Percentiles rank a stretch among this genome's conserved stretches.
These are phyloP conservation scores for Harringtonia lauricola DNA, from an alignment of 2,329 filamentous ascomycete genomes.

Conservation along the genomic window DNA sequence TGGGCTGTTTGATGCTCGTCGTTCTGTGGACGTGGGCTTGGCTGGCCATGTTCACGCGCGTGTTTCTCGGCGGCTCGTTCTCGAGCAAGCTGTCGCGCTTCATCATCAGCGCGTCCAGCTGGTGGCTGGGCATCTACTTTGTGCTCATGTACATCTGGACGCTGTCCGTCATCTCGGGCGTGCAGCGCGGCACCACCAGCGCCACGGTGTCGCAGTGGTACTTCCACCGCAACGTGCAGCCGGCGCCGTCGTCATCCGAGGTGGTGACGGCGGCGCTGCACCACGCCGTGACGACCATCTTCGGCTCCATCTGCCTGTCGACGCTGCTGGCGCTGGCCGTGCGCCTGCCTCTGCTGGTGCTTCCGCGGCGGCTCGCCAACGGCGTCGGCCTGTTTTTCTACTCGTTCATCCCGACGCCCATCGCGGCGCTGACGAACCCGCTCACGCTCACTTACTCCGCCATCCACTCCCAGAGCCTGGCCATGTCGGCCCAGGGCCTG, in stretches of 20 bases:
- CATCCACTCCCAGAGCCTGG: slow-evolving; percentile 80
- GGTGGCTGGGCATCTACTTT: slow-evolving; percentile 92
- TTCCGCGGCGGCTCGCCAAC: slow-evolving; percentile 57
- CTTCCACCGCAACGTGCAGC: slow-evolving; percentile 80
- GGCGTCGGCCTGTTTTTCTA: slow-evolving; percentile 54
- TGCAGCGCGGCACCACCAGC: slow-evolving; percentile 84
- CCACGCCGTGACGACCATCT: slow-evolving; percentile 76
- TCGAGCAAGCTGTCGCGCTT: slow-evolving; percentile 52
- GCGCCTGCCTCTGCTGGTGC: slow-evolving; percentile 71
- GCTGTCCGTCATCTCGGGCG: slow-evolving; percentile 71
- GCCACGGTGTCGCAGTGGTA: slow-evolving; percentile 99
- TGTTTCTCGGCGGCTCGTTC: slow-evolving; percentile 88
- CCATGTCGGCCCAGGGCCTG: slow-evolving; percentile 66
- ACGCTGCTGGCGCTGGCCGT: slow-evolving; percentile 72
- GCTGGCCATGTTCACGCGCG: slow-evolving; percentile 91
- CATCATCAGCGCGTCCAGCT: slow-evolving; percentile 77
- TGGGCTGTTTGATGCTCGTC: slow-evolving; percentile 62
- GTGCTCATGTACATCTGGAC: slow-evolving; percentile 95
- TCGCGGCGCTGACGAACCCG: slow-evolving; percentile 80
- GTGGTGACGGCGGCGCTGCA: slow-evolving; percentile 73
- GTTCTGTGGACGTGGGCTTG: slow-evolving; percentile 91
- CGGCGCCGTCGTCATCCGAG: slow-evolving; percentile 64
- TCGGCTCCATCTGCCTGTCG: slow-evolving; percentile 84
- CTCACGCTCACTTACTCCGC: slow-evolving; percentile 86
- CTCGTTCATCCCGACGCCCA: slow-evolving; percentile 72